These are phyloP conservation scores for Penicillium olsonii DNA, from an alignment of 2,329 filamentous ascomycete genomes.

Conservation along the genomic window DNA sequence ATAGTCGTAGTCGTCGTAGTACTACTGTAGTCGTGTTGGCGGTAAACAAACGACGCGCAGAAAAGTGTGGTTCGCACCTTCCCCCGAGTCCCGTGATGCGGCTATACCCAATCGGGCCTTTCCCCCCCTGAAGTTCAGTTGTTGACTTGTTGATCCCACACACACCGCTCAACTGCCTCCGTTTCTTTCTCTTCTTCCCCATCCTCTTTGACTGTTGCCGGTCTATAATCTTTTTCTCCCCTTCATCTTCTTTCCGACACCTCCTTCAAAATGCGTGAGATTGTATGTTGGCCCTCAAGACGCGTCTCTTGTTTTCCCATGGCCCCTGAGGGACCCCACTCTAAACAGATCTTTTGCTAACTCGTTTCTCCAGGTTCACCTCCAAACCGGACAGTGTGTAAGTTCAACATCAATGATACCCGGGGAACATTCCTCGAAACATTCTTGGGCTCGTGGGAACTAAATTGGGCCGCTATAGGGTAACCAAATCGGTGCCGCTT, in stretches of 20 bases:
- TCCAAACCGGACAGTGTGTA: constrained; percentile 99
- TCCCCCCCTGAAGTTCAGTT: constrained; percentile 25
- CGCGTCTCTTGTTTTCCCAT: constrained; percentile 37
- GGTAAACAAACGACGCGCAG: constrained; percentile 1
- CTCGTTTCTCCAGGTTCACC: constrained; percentile 76
- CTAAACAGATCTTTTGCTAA: constrained; percentile 31
- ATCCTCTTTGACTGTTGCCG: constrained; percentile 24
- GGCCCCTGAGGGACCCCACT: constrained; percentile 39
- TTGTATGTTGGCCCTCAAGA: constrained; percentile 54
- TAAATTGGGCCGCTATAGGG: constrained; percentile 61
- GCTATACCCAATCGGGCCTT: constrained; percentile 26
- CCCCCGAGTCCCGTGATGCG: constrained; percentile 28
- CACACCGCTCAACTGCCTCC: constrained; percentile 34
- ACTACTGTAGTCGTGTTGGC: no score
- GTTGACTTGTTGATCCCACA: constrained; percentile 34
- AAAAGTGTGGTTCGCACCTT: constrained; percentile 31
- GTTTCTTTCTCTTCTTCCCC: constrained; percentile 28
- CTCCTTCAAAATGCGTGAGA: constrained; percentile 64
- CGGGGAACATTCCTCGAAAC: constrained; percentile 6
- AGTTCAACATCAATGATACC: constrained; percentile 43
- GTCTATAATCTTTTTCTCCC: constrained; percentile 20
- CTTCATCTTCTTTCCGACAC: constrained; percentile 11
- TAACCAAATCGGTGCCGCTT: constrained; percentile 99
- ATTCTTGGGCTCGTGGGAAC: constrained; percentile 16
- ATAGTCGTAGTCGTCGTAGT: no score